Base-by-base conservation (phyloP, 805 yeast species). In the Yarrowia sp. region DNA sequence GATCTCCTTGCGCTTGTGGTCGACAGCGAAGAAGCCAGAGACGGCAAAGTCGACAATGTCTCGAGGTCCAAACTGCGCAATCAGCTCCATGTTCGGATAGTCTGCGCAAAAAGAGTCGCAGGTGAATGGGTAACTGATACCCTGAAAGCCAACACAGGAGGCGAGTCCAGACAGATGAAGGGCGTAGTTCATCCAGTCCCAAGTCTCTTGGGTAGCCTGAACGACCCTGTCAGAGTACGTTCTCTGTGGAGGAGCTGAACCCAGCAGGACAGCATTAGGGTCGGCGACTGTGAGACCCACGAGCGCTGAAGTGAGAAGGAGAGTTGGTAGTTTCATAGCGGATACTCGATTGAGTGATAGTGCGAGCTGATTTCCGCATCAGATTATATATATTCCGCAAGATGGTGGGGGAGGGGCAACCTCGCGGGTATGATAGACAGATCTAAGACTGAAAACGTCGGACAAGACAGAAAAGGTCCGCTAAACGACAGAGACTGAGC, bases 161-260 rank as follows among this genome's bases (percentile, higher is more conserved):
- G 49, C 49, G 24, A 44, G 33, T 44, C 49, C 49, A 10, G 49
- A 44, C 33, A 44, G 33, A 13, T 44, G 49, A 4, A 44, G 49
- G 24, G 49, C 49, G 33, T 44, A 44, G 27, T 44, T 44, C 49
- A 44, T 44, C 49, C 49, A 44, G 24, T 44, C 49, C 49, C 49
- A 44, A 7, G 49, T 44, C n/a, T 12, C 33, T 12, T 44, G 49
- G 7, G 49, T 44, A 10, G 49, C 49, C 9, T 27, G 49, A 13
- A 44, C 12, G 32, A 27, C 49, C 13, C 49, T 4, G 8, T 44
- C 49, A 7, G 56, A 49, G 49, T 44, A 44, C 6, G 22, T 44
- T 25, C 13, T 25, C 18, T 44, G 49, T 18, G 33, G 16, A 18
- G 49, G 49, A 16, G 49, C 49, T 1, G n/a, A 6, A 12, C 49